Base-by-base conservation (phyloP, 2,329 filamentous ascomycete genomes). In the Alternaria arbusti region DNA sequence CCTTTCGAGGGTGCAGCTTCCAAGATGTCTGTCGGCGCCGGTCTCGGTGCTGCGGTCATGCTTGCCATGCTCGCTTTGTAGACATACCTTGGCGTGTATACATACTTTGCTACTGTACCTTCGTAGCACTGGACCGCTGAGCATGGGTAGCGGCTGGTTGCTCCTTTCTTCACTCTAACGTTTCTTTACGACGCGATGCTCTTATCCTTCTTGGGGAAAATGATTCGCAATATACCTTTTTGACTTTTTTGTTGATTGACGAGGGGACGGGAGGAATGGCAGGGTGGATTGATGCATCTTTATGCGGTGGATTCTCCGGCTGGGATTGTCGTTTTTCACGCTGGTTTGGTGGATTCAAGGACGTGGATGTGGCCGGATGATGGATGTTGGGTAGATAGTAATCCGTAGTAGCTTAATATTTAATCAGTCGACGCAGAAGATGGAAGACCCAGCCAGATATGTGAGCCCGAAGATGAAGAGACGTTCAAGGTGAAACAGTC, bases 21-120 rank as follows among this genome's bases (percentile, higher is more conserved):
- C 6, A 67, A 79, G 28, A 60, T 78, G 49, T 80, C 80, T 5
- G 78, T 78, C 44, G 78, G 76, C 46, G 72, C 80, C 22, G 61
- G 80, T 51, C 54, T 83, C 26, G 80, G 78, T 59, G 82, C 81
- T 57, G 77, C 74, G 6, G 51, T 81, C 25, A 81, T 84, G 50
- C 60, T 83, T 32, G 82, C 80, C 68, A 75, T 84, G 68, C 72
- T 84, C 59, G 81, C 78, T 51, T 66, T 84, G 63, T 84, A 80
- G 44, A 30, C 26, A 20, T 12, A 23, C 36, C 30, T 36, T 13
- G 32, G 32, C 15, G 52, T 43, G 5, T 20, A 25, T 46, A 23
- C 6, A 0, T 23, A 43, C 20, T 50, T 46, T 50, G 28, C 49
- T 17, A 43, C 50, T 45, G 20, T 45, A 30, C n/a, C 32, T 54